Base-by-base conservation (phyloP, 2,329 filamentous ascomycete species). In the Paradendryphiella salina region DNA sequence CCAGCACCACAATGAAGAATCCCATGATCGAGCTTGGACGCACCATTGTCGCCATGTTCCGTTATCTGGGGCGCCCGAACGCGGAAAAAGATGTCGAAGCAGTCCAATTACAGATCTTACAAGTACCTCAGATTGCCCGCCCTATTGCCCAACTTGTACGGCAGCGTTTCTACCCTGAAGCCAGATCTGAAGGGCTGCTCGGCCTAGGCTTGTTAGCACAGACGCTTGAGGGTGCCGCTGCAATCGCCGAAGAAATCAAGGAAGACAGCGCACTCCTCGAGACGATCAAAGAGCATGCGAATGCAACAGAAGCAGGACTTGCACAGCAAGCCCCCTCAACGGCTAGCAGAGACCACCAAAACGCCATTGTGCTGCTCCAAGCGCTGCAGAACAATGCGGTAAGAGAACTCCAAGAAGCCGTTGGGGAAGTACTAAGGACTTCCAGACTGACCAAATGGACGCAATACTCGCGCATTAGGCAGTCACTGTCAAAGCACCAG, bases 1-100 rank as follows among this genome's bases (percentile, higher is more conserved):
- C 70, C 4, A 73, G 70, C 46, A 70, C 67, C n/a, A 52, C 67
- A 1, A 72, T 73, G 69, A 73, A 72, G 51, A 72, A 71, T n/a
- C 56, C 67, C n/a, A 65, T 62, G 56, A 63, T 73, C 28, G 71
- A 73, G 53, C 55, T 70, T 10, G 66, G 65, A 1, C 58, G 67
- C 1, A 64, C 61, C 5, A 62, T 72, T 4, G 56, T 72, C n/a
- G 55, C 61, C 14, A 54, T 61, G 46, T 40, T 61, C 17, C 48
- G 59, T 18, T 54, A 57, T 14, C 54, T 66, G 0, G 61, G 60
- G 15, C 56, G 60, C 21, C 50, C 57, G 3, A 59, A 59, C 18
- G 39, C 57, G 18, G 60, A 63, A 32, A 60, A 63, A 33, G 60
- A 69, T 13, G 51, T 61, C 11, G 60, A 65, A 38, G 56, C 60